A percentile compares a stretch with the other conserved stretches of the same genome.
phyloP scores from a whole-genome alignment of 1,284 basidiomycete genomes.

The Ganoderma sp. region DNA sequence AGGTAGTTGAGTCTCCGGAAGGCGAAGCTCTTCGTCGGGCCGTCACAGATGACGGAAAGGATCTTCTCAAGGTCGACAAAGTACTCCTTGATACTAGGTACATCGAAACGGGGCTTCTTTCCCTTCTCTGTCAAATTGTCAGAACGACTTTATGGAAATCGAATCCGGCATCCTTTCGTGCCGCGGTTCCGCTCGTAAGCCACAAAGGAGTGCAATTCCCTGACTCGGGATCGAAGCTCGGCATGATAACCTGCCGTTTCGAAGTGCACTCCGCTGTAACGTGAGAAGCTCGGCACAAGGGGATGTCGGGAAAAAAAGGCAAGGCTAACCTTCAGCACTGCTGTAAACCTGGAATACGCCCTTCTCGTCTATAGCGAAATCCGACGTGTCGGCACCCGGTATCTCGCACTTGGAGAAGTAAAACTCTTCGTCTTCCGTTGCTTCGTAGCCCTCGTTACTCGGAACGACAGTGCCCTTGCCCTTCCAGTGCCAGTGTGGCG shows the following conservation, averaged over 20 bases:
- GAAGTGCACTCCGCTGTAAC: conserved; percentile 6
- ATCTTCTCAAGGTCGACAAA: conserved; percentile 96
- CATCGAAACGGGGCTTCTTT: conserved; percentile 71
- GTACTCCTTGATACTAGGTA: conserved; percentile 92
- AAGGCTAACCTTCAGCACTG: conserved; percentile 44
- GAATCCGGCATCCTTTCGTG: background rate
- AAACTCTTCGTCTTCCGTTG: conserved; percentile 61
- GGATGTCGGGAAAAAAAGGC: background rate
- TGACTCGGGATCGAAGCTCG: background rate
- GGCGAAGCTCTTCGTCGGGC: conserved; percentile 96
- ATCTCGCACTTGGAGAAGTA: conserved; percentile 72
- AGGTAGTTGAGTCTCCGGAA: conserved; percentile 93
- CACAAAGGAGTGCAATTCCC: conserved; percentile 1
- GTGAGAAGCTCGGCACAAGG: background rate
- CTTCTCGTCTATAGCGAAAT: conserved; percentile 80
- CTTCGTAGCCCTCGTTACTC: conserved; percentile 48
- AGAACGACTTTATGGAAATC: background rate
- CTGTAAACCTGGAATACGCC: conserved; percentile 89
- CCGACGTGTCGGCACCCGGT: conserved; percentile 61
- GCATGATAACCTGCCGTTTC: background rate
- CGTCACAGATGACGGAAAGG: conserved; percentile 86
- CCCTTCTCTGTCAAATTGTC: conserved; percentile 24
- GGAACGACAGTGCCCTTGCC: conserved; percentile 56
- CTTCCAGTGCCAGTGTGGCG: conserved; percentile 92
- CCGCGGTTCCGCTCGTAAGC: conserved; percentile 1